These are phyloP conservation scores for Trichoderma citrinoviride DNA, from an alignment of 2,329 filamentous ascomycete species.

Conservation along the genomic window DNA sequence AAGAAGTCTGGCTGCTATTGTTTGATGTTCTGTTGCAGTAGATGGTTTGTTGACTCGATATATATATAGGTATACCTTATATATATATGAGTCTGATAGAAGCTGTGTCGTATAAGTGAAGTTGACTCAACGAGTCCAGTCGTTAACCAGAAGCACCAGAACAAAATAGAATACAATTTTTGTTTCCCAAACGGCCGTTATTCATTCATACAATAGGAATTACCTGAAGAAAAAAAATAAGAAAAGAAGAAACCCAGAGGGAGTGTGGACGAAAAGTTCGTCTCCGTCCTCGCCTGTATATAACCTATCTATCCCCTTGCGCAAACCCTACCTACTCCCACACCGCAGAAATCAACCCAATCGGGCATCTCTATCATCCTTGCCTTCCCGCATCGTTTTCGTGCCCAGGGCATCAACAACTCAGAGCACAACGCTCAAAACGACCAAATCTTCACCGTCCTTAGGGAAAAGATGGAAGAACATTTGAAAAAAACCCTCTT, in stretches of 20 bases:
- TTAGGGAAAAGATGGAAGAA: not conserved
- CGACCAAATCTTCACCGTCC: no score
- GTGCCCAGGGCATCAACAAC: not conserved
- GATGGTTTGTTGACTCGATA: not conserved
- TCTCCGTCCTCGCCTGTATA: constrained; percentile 11
- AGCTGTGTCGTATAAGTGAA: not conserved
- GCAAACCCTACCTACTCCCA: not conserved
- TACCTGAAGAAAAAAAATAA: not conserved
- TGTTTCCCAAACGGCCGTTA: not conserved
- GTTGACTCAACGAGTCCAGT: not conserved
- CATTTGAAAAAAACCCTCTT: not conserved
- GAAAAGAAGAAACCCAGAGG: not conserved
- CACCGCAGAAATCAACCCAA: not conserved
- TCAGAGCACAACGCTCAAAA: no score
- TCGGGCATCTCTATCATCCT: not conserved
- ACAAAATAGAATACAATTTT: not conserved
- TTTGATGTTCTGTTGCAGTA: not conserved
- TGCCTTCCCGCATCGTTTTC: not conserved
- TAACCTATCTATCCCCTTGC: not conserved
- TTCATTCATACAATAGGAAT: not conserved
- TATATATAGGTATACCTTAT: no score
- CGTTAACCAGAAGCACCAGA: not conserved
- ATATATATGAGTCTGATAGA: not conserved
- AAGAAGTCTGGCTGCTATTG: not conserved
- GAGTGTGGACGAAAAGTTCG: not conserved